Base-by-base conservation (phyloP, 2,329 filamentous ascomycete genomes). In the Tolypocladium amazonense region DNA sequence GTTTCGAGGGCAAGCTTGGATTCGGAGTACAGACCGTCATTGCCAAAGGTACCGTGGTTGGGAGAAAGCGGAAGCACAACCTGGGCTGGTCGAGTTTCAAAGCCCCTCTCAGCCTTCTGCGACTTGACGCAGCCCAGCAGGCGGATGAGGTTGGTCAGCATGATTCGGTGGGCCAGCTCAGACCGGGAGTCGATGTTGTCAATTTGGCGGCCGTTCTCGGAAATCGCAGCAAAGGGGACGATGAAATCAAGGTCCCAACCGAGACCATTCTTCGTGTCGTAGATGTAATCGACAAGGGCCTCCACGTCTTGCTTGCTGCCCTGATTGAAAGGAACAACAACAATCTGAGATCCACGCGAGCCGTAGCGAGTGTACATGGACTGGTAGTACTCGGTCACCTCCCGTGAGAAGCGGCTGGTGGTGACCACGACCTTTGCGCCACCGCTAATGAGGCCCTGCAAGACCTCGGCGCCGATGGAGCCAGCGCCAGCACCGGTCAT, bases 351-450 rank as follows among this genome's bases (percentile, higher is more conserved):
- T 65, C 94, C 94, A 65, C 91, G 89, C 62, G 91, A 90, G 69
- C 94, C 94, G 69, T 89, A 96, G 62, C 92, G 89, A 63, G 92
- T 89, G 75, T 99, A 99, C 89, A 99, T 97, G 60, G 91, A 87
- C 77, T 99, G 94, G 78, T 99, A 99, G 79, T 97, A 99, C 78
- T 99, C 94, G 7, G 94, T 99, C 60, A 99, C 94, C 74, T 97
- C 89, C 54, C 92, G 90, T 20, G 94, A 99, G 81, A 94, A 99
- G 67, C 94, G 88, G 70, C 90, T 96, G 23, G 94, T 99, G 18
- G 94, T 99, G 61, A 99, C 95, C 58, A 97, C 81, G 47, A 99
- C 95, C 80, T 94, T 95, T 65, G 94, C 94, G 72, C 94, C 94
- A 77, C 95, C 94, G 70, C 91, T 96, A 75, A 99, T 92, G 64